phyloP scores from a whole-genome alignment of 75 land plant species.

The Sequoia sempervirens region DNA sequence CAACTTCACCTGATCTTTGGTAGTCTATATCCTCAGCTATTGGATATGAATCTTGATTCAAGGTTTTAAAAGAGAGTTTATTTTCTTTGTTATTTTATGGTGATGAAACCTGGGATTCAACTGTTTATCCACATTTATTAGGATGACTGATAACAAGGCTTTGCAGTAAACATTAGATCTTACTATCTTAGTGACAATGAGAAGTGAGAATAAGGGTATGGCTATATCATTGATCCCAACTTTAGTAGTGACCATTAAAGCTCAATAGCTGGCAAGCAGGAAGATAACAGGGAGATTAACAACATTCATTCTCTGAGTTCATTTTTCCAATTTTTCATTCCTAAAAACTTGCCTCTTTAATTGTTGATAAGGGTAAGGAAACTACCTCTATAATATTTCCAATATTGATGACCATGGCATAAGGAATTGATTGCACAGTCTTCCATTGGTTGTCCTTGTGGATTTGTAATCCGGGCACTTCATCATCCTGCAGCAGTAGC shows the following conservation, averaged over 20 bases:
- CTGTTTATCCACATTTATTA: too few relatives aligned
- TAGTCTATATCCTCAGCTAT: too few relatives aligned
- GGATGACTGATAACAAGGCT: too few relatives aligned
- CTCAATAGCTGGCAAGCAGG: neutral
- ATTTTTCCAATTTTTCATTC: neutral
- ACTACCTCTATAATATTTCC: slow-evolving; percentile 28
- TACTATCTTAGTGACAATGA: neutral
- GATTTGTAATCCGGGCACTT: slow-evolving; percentile 36
- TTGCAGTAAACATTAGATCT: neutral
- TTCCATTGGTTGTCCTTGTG: slow-evolving; percentile 33
- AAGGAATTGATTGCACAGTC: slow-evolving; percentile 16
- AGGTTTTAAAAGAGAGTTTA: too few relatives aligned
- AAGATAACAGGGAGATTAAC: neutral
- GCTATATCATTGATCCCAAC: slow-evolving; percentile 12
- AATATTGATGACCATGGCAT: slow-evolving; percentile 20
- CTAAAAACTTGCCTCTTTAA: neutral
- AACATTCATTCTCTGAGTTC: too few relatives aligned
- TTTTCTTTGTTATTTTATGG: too few relatives aligned
- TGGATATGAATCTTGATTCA: too few relatives aligned
- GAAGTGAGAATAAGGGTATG: too few relatives aligned
- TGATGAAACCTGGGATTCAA: too few relatives aligned
- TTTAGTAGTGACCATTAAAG: slow-evolving; percentile 12
- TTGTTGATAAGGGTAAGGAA: neutral
- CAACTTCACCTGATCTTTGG: too few relatives aligned
- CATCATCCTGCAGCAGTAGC: slow-evolving; percentile 28